A percentile compares a stretch with the other conserved stretches of the same genome.
phyloP scores from a whole-genome alignment of 768 basidiomycete species.

The Paxillus ammoniavirescens region DNA sequence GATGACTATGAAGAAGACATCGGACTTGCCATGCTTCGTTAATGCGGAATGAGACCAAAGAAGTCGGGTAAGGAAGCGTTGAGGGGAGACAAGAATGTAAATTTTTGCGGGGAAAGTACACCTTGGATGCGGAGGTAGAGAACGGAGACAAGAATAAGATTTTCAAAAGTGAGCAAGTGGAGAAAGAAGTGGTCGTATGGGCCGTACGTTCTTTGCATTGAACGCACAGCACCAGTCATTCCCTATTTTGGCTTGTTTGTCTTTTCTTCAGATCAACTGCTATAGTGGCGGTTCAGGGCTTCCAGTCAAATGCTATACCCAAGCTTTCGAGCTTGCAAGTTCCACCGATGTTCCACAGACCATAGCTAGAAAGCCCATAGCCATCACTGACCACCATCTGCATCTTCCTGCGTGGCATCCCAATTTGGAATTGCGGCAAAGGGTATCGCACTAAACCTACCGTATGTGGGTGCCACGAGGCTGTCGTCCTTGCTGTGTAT shows the following conservation, averaged over 20 bases:
- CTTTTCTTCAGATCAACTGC: slow-evolving; percentile 9
- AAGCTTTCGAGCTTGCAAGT: too few species aligned
- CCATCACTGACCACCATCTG: too few species aligned
- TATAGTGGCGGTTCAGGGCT: too few species aligned
- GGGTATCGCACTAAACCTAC: background rate
- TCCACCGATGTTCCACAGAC: too few species aligned
- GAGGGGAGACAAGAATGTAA: background rate
- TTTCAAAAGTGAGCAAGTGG: background rate
- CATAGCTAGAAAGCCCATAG: background rate
- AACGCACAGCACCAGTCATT: slow-evolving; percentile 5
- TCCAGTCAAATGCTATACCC: too few species aligned
- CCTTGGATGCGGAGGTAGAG: slow-evolving; percentile 3
- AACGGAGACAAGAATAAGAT: background rate
- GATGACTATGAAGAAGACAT: slow-evolving; percentile 1
- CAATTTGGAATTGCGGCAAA: background rate
- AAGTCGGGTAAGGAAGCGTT: slow-evolving; percentile 4
- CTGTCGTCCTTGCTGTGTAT: too few species aligned
- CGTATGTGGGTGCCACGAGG: too few species aligned
- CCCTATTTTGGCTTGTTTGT: slow-evolving; percentile 36
- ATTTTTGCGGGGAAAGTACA: background rate
- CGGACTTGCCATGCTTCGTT: slow-evolving; percentile 27
- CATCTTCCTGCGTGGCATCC: background rate
- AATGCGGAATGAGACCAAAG: slow-evolving; percentile 26
- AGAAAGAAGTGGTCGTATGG: slow-evolving; percentile 4
- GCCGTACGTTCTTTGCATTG: slow-evolving; percentile 1